These are phyloP conservation scores for Colletotrichum sp. DNA, from an alignment of 2,329 filamentous ascomycete species.

Conservation along the genomic window DNA sequence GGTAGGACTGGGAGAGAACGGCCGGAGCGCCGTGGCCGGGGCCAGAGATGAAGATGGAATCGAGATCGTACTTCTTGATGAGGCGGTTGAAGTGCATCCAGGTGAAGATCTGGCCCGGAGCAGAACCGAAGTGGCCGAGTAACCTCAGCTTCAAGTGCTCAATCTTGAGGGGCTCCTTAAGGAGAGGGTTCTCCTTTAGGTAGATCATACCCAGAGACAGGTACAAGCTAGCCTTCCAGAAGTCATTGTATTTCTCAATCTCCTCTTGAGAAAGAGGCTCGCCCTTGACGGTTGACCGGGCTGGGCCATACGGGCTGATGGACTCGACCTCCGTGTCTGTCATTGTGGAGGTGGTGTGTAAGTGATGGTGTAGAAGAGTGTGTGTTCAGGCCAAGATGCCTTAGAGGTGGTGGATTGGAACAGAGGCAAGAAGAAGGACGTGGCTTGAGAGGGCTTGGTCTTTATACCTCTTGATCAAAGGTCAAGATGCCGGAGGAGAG, in stretches of 20 bases:
- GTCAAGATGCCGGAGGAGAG: background rate
- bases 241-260: slow-evolving; percentile 71
- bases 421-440: background rate
- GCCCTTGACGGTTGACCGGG: slow-evolving; percentile 68
- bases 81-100: slow-evolving; percentile 84
- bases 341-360: slow-evolving; percentile 10
- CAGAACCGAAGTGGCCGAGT: slow-evolving; percentile 80
- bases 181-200: slow-evolving; percentile 74
- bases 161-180: slow-evolving; percentile 70
- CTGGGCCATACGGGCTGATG: slow-evolving; percentile 68
- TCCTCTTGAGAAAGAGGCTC: slow-evolving; percentile 70
- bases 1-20: slow-evolving; percentile 76
- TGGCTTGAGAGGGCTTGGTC: background rate
- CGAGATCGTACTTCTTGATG: slow-evolving; percentile 79
- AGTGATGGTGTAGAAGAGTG: background rate
- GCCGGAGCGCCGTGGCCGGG: slow-evolving; percentile 81
- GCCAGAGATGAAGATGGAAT: slow-evolving; percentile 76
- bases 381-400: slow-evolving; percentile 30
- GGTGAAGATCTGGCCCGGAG: slow-evolving; percentile 81
- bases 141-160: slow-evolving; percentile 77
- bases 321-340: slow-evolving; percentile 48
- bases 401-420: background rate
- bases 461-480: slow-evolving; percentile 7
- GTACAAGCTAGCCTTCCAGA: slow-evolving; percentile 77
- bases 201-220: slow-evolving; percentile 83